A percentile compares a stretch with the other conserved stretches of the same genome.
Evolutionary conservation across 2,329 filamentous ascomycete species (phyloP).

Genomic region (Fusarium euwallaceae): DNA sequence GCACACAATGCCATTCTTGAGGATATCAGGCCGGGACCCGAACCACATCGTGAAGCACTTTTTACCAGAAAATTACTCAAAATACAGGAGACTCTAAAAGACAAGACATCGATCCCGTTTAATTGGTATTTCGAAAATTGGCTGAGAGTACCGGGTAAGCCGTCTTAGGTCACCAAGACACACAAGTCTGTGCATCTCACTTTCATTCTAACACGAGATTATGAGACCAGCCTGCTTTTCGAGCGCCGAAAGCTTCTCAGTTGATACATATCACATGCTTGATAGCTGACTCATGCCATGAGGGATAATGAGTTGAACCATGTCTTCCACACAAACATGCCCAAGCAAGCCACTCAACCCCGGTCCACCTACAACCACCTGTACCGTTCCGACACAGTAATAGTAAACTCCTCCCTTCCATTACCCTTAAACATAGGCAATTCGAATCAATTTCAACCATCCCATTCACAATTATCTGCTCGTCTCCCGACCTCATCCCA

Average conservation of each 20-base stretch:
- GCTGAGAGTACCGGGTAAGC: not conserved
- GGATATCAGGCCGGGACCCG: not conserved
- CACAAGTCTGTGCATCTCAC: not conserved
- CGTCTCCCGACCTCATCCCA: not conserved
- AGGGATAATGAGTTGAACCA: not conserved
- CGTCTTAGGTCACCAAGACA: not conserved
- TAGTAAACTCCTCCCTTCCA: not conserved
- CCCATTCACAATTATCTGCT: not conserved
- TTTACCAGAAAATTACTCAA: not conserved
- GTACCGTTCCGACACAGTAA: not conserved
- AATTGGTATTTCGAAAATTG: not conserved
- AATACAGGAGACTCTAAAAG: not conserved
- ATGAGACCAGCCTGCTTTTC: no score
- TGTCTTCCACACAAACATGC: not conserved
- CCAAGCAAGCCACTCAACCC: not conserved
- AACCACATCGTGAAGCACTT: not conserved
- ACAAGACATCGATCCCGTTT: not conserved
- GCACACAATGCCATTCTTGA: not conserved
- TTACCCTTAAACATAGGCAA: accelerated
- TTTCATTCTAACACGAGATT: not conserved
- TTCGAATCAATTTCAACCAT: not conserved
- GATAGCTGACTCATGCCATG: not conserved
- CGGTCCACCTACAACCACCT: not conserved
- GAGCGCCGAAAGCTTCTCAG: not conserved
- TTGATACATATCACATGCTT: not conserved